Percentiles rank a stretch among this genome's conserved stretches.
These are phyloP conservation scores for Naganishia sp. DNA, from an alignment of 1,284 basidiomycete genomes.

Conservation along the genomic window DNA sequence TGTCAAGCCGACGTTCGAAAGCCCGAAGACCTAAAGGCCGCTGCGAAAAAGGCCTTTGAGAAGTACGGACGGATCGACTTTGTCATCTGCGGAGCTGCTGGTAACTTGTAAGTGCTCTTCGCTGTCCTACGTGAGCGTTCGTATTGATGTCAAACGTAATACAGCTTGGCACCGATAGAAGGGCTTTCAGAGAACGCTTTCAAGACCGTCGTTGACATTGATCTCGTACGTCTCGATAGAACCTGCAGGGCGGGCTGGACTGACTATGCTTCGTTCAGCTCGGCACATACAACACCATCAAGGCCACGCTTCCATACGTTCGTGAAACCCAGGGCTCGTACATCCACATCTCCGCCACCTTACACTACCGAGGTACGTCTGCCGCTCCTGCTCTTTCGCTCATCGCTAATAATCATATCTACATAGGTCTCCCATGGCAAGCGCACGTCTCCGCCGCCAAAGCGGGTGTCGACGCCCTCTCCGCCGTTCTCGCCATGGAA, in stretches of 20 bases:
- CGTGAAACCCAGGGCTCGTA: constrained; percentile 76
- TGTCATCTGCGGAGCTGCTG: constrained; percentile 91
- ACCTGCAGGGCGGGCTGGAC: constrained; percentile 4
- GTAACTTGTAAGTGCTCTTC: constrained; percentile 65
- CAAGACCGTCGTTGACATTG: constrained; percentile 90
- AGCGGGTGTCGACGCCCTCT: constrained; percentile 87
- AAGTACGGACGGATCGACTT: constrained; percentile 88
- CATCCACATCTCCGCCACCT: constrained; percentile 85
- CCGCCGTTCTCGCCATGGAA: constrained; percentile 81
- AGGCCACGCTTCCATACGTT: constrained; percentile 77
- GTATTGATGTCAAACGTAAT: constrained; percentile 8
- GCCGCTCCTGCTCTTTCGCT: neutral
- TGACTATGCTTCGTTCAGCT: constrained; percentile 57
- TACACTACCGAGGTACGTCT: constrained; percentile 76
- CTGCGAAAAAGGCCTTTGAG: constrained; percentile 73
- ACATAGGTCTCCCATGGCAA: constrained; percentile 77
- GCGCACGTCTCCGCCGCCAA: constrained; percentile 93
- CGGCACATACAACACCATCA: constrained; percentile 92
- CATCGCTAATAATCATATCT: neutral
- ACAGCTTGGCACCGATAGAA: constrained; percentile 70
- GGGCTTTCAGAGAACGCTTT: constrained; percentile 84
- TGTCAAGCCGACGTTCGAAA: constrained; percentile 81
- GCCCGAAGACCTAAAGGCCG: constrained; percentile 69
- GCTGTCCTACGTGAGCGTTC: neutral
- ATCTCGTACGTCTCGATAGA: constrained; percentile 64